These are phyloP conservation scores for Annona squamosa DNA, from an alignment of 164 flowering plant species.

Conservation along the genomic window DNA sequence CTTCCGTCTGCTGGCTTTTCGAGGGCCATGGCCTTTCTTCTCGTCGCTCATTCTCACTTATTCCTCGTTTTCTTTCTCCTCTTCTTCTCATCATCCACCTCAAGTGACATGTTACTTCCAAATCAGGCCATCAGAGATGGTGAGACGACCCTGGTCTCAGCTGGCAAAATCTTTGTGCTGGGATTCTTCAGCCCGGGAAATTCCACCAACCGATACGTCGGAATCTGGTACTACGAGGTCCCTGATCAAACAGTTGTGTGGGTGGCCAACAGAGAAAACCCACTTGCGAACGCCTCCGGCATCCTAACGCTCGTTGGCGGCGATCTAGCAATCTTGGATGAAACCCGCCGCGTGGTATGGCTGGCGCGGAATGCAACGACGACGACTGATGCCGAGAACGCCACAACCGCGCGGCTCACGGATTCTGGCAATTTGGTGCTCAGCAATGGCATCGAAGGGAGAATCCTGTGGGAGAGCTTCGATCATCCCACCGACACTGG, in stretches of 20 bases:
- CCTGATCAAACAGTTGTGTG: conserved; percentile 4
- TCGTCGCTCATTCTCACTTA: too few relatives aligned
- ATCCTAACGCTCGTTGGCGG: conserved; percentile 1
- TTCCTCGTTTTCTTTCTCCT: too few relatives aligned
- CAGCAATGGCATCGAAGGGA: not conserved
- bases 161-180: not conserved
- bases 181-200: conserved; percentile 2
- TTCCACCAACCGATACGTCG: not conserved
- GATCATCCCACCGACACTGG: conserved; percentile 24
- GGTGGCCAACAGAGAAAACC: conserved; percentile 8
- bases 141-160: not conserved
- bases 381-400: not conserved
- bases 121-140: too few relatives aligned
- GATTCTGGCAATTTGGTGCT: conserved; percentile 23
- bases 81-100: too few relatives aligned
- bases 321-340: conserved; percentile 1
- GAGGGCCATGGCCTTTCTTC: too few relatives aligned
- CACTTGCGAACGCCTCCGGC: conserved; percentile 1
- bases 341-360: not conserved
- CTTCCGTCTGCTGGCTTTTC: too few relatives aligned
- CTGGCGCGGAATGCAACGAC: not conserved
- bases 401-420: conserved; percentile 15
- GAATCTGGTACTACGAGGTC: conserved; percentile 3
- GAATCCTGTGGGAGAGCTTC: conserved; percentile 30
- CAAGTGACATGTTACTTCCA: too few relatives aligned